Percentiles rank a stretch among this genome's conserved stretches.
Conservation (phyloP, 2,329 filamentous ascomycete genomes). For the Aspergillus fischeri region DNA sequence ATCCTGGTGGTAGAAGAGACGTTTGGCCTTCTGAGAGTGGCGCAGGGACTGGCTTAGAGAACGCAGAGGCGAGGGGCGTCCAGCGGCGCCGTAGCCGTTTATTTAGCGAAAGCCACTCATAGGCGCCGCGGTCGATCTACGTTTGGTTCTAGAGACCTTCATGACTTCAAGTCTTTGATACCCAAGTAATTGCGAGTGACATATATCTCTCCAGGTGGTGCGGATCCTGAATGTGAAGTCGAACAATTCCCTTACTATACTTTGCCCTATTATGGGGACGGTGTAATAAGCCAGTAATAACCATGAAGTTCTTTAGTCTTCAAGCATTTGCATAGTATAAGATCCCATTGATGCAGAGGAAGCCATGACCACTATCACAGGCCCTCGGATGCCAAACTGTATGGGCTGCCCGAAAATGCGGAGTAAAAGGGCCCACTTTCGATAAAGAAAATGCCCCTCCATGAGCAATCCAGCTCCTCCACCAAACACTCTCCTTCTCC, state of each 20-base stretch:
- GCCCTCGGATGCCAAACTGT: neutral
- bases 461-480: constrained; percentile 3
- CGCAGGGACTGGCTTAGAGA: constrained; percentile 51
- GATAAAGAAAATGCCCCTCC: neutral
- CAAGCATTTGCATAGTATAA: neutral
- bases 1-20: constrained; percentile 3
- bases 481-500: constrained; percentile 1
- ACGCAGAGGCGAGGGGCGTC: constrained; percentile 23
- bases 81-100: constrained; percentile 32
- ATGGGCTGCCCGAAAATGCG: neutral
- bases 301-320: neutral
- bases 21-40: constrained; percentile 42
- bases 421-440: neutral
- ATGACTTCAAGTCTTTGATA: constrained; percentile 1
- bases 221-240: no score
- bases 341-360: neutral
- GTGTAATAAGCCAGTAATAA: neutral
- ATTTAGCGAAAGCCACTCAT: constrained; percentile 13
- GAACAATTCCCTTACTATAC: neutral
- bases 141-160: neutral
- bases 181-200: neutral
- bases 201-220: neutral
- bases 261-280: neutral
- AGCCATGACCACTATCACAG: neutral
- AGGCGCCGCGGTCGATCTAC: neutral